Evolutionary conservation across 2,329 filamentous ascomycete species (phyloP).

Genomic region (Aspergillus novoparasiticus): DNA sequence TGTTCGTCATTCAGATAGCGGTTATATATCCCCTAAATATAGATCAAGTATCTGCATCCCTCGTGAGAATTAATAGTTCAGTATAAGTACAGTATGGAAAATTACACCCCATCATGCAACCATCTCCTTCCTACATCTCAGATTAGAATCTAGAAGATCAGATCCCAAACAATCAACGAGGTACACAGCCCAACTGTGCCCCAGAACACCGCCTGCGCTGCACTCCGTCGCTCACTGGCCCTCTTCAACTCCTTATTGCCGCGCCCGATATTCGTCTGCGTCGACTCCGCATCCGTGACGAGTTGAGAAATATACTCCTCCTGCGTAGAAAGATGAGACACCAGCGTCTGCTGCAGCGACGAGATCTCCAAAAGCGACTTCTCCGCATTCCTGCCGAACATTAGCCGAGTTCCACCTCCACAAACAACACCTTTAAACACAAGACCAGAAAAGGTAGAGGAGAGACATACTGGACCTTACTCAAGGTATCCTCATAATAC

Average conservation of each 20-base stretch:
- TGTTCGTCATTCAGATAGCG: conserved; percentile 1
- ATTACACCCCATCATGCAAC: neutral
- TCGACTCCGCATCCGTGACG: conserved; percentile 78
- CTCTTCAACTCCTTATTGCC: conserved; percentile 91
- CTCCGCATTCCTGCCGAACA: conserved; percentile 70
- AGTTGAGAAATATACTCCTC: conserved; percentile 87
- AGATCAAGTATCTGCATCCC: neutral
- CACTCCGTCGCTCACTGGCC: conserved; percentile 71
- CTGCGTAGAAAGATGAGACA: conserved; percentile 81
- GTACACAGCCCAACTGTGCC: conserved; percentile 75
- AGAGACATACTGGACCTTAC: conserved; percentile 80
- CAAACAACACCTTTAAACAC: neutral
- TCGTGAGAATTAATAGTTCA: neutral
- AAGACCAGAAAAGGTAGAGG: neutral
- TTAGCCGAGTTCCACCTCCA: conserved; percentile 6
- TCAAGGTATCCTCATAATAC: conserved; percentile 90
- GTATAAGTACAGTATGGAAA: neutral
- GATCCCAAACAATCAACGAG: conserved; percentile 76
- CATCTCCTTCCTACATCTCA: neutral
- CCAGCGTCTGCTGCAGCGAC: conserved; percentile 85
- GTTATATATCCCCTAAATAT: neutral
- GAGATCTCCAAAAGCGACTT: conserved; percentile 90
- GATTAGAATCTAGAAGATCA: conserved; percentile 54
- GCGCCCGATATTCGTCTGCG: conserved; percentile 80
- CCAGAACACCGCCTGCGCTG: conserved; percentile 77